Base-by-base conservation (phyloP, 2,329 filamentous ascomycete genomes). In the Phialophora verrucosa region DNA sequence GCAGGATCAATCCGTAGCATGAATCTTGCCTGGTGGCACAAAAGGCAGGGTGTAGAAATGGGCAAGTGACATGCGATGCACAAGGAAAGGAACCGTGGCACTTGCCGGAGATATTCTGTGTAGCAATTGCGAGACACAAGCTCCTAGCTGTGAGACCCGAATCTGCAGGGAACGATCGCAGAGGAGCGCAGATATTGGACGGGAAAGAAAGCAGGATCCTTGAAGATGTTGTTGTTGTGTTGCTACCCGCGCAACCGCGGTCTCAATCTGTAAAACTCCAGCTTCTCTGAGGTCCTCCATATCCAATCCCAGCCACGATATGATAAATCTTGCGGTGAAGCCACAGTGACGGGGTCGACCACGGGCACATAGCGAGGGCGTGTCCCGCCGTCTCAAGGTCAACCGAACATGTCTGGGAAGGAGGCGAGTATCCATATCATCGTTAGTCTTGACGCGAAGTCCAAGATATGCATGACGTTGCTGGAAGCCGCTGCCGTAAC, bases 71-170 rank as follows among this genome's bases (percentile, higher is more conserved):
- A 11, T 4, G 1, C 4, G 49, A 12, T 4, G 49, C 57, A 32
- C 42, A 59, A 50, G n/a, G 42, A 20, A 47, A 50, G 57, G 57
- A 27, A 50, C 38, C 38, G 57, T 59, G 25, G 17, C 25, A 59
- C 57, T 20, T 47, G 12, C 12, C 57, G 57, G 57, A 59, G 42
- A 50, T 59, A 50, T 50, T 47, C 25, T 25, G 57, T 23, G 20
- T 27, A 35, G 25, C 57, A 14, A 17, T 31, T 35, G 8, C 12
- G 27, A 59, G n/a, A 27, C n/a, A 59, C 57, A 50, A 35, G 17
- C 38, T n/a, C 38, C 38, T 5, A 32, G 17, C 7, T 12, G 57
- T 59, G 57, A 20, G n/a, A 50, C 42, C 4, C 14, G 27, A 47
- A 35, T 17, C 14, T 17, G 42, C 20, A 11, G 3, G 57, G 31